Base-by-base conservation (phyloP, 2,329 filamentous ascomycete genomes). In the Aspergillus versicolor region DNA sequence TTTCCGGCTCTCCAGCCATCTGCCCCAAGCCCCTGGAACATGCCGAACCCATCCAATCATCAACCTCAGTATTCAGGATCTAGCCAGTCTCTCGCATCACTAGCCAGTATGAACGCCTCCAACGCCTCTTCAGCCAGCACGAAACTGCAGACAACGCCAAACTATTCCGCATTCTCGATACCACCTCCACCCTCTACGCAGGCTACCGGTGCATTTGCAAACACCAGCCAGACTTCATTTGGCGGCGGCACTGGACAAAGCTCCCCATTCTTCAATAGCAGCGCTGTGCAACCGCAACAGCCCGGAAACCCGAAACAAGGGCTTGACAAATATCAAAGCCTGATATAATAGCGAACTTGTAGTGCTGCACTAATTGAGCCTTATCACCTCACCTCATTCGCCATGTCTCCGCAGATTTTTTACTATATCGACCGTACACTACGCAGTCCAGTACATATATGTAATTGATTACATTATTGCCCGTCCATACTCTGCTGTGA, bases 301-400 rank as follows among this genome's bases (percentile, higher is more conserved):
- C 59, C 63, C 42, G 57, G 58, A 30, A 62, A 67, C 52, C 73
- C 65, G 59, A 75, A 70, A 60, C 68, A 70, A 54, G 82, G 81
- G 2, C 65, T 84, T 57, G 82, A 84, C 68, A 82, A 81, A 59
- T 84, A 80, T 66, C 80, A 84, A 63, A 84, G 82, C 68, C 73
- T 85, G 60, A 65, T 84, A 58, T 85, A 63, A 68, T 46, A 27
- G 17, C 32, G 27, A 40, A 27, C 8, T 17, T 41, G 38, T 42
- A 19, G 37, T 45, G 51, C 30, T n/a, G 49, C 46, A 8, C 40
- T 40, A 55, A 46, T 49, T 46, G 46, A 13, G 32, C 17, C 51
- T 5, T 49, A 57, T 50, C 43, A 42, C 34, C 58, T 41, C n/a
- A 37, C 42, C 17, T 52, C 42, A 38, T 43, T 52, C 43, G 42